Conservation (phyloP, 164 flowering plant species). For the Tetracentron sinense region DNA sequence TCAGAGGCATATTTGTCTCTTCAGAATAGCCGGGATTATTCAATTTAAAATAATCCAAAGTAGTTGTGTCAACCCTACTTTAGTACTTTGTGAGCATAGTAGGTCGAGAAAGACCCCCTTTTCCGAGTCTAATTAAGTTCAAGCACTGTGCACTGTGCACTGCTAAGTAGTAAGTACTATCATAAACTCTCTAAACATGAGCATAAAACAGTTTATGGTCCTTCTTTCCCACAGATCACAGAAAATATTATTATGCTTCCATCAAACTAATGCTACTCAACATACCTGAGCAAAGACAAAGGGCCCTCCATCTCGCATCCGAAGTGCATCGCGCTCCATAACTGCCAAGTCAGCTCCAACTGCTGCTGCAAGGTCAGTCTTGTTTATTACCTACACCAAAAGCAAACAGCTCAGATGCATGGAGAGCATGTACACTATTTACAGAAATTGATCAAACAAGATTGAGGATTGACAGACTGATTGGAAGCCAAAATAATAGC, state of each 20-base stretch:
- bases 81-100: too few relatives aligned
- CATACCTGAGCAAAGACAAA: slow-evolving; percentile 94
- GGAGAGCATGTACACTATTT: background rate
- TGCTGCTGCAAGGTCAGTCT: slow-evolving; percentile 92
- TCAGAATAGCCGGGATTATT: too few relatives aligned
- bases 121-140: too few relatives aligned
- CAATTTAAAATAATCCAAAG: too few relatives aligned
- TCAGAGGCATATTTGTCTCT: too few relatives aligned
- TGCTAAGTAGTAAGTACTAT: too few relatives aligned
- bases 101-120: too few relatives aligned
- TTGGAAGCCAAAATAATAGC: background rate
- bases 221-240: background rate
- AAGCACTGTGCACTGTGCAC: too few relatives aligned
- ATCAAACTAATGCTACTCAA: background rate
- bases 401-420: background rate
- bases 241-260: too few relatives aligned
- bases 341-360: slow-evolving; percentile 90
- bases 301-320: slow-evolving; percentile 98
- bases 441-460: background rate
- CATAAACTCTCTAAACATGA: too few relatives aligned
- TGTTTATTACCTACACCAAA: slow-evolving; percentile 75
- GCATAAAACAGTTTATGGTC: background rate
- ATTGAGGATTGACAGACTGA: background rate
- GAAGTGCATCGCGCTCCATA: slow-evolving; percentile 93
- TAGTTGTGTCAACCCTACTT: too few relatives aligned